Evolutionary conservation across 768 basidiomycete genomes (phyloP), one percentile per base, ranked within the genome.

Genomic region (Lactarius sanguifluus): DNA sequence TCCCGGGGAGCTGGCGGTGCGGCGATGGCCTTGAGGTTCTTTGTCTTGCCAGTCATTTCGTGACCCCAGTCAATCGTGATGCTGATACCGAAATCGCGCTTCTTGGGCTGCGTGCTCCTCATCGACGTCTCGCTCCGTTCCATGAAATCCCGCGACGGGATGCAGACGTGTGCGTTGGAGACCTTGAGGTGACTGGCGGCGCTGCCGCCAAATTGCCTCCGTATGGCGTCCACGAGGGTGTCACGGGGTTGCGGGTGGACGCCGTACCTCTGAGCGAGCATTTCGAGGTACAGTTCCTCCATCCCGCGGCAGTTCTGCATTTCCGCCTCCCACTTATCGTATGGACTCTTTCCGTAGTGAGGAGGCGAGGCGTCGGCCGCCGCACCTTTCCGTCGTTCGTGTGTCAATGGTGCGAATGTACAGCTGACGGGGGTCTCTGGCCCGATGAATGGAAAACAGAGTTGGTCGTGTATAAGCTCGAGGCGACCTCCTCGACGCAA

Each of bases 401-500:
- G 36, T 43, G 13, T n/a, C 12, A 64, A 50, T 23, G 68, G 28
- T 15, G 58, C 15, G 4, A 58, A 57, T 41, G 66, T 47, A 36
- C 55, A 20, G 62, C 50, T 54, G 66, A 72, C 41, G 50, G 77
- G 64, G 64, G 73, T 47, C 68, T 71, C 52, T 7, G 66, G 70
- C n/a, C 64, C 16, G n/a, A 81, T 78, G 65, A 84, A 85, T 1
- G 90, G 86, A 71, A 90, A 91, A 69, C 83, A 74, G 40, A 89
- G 76, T 70, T 88, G 77, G 74, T 93, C 91, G 74, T 91, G 89
- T 59, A 93, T 85, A 57, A 92, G 71, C 74, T 94, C 92, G 2
- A 93, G 76, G 10, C 83, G 81, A 4, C 92, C 91, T 18, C 81
- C 83, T 7, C 79, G 79, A 15, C 76, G 77, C 16, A 93, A 79